phyloP scores from a whole-genome alignment of 768 basidiomycete species.

The Austroboletus eburneus region DNA sequence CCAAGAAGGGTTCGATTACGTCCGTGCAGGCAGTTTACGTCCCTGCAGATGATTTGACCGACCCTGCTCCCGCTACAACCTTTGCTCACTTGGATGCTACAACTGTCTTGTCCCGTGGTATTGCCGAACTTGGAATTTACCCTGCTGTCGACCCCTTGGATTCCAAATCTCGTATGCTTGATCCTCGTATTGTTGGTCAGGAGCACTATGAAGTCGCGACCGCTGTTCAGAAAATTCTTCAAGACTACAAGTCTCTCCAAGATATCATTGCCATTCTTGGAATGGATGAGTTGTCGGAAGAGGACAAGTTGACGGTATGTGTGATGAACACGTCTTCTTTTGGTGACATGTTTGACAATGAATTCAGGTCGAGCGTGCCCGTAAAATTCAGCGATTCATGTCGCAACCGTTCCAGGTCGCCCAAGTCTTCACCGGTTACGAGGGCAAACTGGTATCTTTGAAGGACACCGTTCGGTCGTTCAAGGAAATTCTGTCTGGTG shows the following conservation, averaged over 20 bases:
- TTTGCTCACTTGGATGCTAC: constrained; percentile 99
- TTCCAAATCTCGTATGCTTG: constrained; percentile 99
- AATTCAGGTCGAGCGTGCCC: constrained; percentile 86
- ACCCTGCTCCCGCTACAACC: constrained; percentile 98
- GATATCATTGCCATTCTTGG: constrained; percentile 99
- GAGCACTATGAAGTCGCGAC: constrained; percentile 98
- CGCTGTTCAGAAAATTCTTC: constrained; percentile 94
- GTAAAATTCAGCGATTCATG: constrained; percentile 99
- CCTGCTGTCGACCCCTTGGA: constrained; percentile 99
- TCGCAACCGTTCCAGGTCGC: constrained; percentile 99
- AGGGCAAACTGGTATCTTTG: constrained; percentile 93
- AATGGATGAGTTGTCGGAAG: constrained; percentile 99
- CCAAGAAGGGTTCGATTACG: constrained; percentile 99
- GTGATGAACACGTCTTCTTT: not conserved
- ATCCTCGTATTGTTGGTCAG: constrained; percentile 94
- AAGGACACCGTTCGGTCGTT: constrained; percentile 97
- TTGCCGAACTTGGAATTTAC: constrained; percentile 99
- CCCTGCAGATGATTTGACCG: constrained; percentile 99
- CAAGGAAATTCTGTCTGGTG: constrained; percentile 93
- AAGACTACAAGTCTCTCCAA: constrained; percentile 95
- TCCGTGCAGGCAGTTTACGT: constrained; percentile 99
- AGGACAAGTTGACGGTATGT: constrained; percentile 85
- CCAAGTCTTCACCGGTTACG: constrained; percentile 99
- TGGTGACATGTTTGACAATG: constrained; percentile 3
- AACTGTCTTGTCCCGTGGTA: constrained; percentile 98